phyloP scores from a whole-genome alignment of 345 rosid genomes.

The Eucalyptus cloeziana region DNA sequence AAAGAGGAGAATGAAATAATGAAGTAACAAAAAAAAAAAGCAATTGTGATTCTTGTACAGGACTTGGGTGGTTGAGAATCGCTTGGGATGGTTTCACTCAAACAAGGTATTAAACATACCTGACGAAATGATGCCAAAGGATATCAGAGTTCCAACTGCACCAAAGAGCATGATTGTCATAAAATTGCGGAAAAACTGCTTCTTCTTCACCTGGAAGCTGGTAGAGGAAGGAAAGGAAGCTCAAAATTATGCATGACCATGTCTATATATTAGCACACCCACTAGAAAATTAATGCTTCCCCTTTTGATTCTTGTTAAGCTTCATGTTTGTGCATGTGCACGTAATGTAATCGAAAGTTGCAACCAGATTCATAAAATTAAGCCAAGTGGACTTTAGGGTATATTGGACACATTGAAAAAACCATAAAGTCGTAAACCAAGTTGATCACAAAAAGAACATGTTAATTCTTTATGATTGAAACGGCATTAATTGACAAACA shows the following conservation, averaged over 20 bases:
- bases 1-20: neutral
- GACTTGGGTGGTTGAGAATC: neutral
- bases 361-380: neutral
- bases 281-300: neutral
- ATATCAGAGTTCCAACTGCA: conserved; percentile 89
- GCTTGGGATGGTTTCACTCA: neutral
- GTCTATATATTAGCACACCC: neutral
- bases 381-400: neutral
- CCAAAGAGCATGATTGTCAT: conserved; percentile 93
- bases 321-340: neutral
- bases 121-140: conserved; percentile 60
- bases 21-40: neutral
- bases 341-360: neutral
- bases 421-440: neutral
- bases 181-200: conserved; percentile 95
- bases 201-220: conserved; percentile 99
- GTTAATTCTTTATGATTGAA: neutral
- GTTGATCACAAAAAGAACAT: neutral
- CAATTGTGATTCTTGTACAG: neutral
- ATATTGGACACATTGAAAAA: neutral
- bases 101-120: conserved; percentile 24
- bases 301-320: neutral
- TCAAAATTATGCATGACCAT: neutral
- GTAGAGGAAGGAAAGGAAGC: neutral
- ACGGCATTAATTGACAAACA: neutral